These are phyloP conservation scores for Chlorella vulgaris DNA, from an alignment of 139 green algal genomes.

Conservation along the genomic window DNA sequence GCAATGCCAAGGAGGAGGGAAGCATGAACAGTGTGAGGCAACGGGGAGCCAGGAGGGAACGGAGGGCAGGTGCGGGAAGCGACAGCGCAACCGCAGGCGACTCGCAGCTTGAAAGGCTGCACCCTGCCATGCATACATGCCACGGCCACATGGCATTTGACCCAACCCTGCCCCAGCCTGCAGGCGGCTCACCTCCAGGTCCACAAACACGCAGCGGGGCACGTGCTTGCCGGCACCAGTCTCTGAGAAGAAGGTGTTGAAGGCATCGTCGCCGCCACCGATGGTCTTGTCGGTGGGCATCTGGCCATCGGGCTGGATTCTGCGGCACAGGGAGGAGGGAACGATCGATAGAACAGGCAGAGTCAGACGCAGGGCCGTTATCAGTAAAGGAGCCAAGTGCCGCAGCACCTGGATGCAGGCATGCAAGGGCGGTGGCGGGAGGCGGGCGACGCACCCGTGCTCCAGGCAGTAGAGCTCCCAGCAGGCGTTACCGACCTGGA, in stretches of 20 bases:
- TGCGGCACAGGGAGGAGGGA: conserved; percentile 6
- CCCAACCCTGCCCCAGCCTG: no score
- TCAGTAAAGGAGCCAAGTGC: background rate
- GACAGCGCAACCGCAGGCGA: no score
- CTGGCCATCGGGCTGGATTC: conserved; percentile 97
- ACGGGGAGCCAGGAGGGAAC: background rate
- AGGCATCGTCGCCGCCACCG: conserved; percentile 87
- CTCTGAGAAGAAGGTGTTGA: conserved; percentile 98
- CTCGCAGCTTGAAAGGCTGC: background rate
- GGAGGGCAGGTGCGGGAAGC: no score
- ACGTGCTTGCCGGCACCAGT: conserved; percentile 96
- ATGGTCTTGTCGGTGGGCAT: conserved; percentile 97
- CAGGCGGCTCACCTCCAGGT: conserved; percentile 87
- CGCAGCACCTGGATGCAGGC: background rate
- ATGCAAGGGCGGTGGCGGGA: background rate
- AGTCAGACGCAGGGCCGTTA: no score
- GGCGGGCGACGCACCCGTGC: conserved; percentile 62
- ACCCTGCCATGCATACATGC: background rate
- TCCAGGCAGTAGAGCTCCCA: conserved; percentile 99
- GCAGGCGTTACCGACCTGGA: conserved; percentile 97
- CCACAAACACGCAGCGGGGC: conserved; percentile 91
- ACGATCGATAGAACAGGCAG: background rate
- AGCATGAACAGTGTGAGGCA: background rate
- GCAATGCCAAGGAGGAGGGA: background rate
- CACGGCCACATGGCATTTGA: no score